Evolutionary conservation across 352 stramenopile genomes (phyloP).

Genomic region (Phytophthora pluvialis): DNA sequence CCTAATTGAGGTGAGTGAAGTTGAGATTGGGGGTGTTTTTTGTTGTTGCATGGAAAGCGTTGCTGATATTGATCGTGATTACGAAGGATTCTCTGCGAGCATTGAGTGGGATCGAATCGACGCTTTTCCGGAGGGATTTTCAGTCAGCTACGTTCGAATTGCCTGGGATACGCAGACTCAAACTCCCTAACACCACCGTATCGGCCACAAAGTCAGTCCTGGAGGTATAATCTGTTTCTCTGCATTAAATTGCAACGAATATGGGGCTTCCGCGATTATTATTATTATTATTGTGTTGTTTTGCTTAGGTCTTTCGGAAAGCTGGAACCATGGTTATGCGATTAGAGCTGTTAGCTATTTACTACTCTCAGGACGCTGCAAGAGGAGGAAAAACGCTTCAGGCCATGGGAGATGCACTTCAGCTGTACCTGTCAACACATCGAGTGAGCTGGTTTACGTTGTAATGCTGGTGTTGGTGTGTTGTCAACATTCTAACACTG

Average conservation of each 20-base stretch:
- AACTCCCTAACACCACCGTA: slow-evolving; percentile 47
- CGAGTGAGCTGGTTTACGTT: slow-evolving; percentile 42
- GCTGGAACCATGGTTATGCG: slow-evolving; percentile 62
- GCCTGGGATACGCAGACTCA: slow-evolving; percentile 49
- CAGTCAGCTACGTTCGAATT: slow-evolving; percentile 49
- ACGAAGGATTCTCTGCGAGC: slow-evolving; percentile 64
- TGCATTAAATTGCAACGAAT: not conserved
- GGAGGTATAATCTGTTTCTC: slow-evolving; percentile 35
- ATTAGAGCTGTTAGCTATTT: slow-evolving; percentile 68
- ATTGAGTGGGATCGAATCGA: slow-evolving; percentile 71
- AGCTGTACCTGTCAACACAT: slow-evolving; percentile 55
- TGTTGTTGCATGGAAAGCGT: not conserved
- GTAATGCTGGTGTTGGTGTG: not conserved
- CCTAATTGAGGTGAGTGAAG: slow-evolving; percentile 58
- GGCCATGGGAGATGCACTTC: slow-evolving; percentile 57
- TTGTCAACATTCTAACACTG: slow-evolving; percentile 3
- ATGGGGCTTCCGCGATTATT: not conserved
- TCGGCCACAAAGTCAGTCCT: slow-evolving; percentile 52
- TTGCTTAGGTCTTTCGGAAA: slow-evolving; percentile 50
- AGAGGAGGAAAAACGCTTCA: slow-evolving; percentile 73
- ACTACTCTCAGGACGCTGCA: slow-evolving; percentile 64
- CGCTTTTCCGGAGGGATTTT: slow-evolving; percentile 54
- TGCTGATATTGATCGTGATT: slow-evolving; percentile 15
- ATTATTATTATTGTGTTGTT: not conserved
- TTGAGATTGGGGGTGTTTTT: not conserved